phyloP scores from a whole-genome alignment of 2,329 filamentous ascomycete genomes.

The Colletotrichum magnum region DNA sequence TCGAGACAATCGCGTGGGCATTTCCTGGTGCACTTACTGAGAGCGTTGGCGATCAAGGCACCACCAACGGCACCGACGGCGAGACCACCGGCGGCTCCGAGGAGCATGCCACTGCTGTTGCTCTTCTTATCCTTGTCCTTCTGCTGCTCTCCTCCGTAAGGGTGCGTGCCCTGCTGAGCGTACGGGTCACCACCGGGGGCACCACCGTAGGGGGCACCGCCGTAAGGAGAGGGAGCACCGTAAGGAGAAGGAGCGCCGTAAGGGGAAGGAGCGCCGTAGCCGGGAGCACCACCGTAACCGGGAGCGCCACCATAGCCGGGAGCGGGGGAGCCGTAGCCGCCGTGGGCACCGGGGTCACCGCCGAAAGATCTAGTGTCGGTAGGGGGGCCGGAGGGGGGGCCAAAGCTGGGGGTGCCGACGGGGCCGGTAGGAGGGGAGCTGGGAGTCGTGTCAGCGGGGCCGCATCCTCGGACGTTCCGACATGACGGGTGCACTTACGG shows the following conservation, averaged over 20 bases:
- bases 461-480: slow-evolving; percentile 40
- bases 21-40: slow-evolving; percentile 58
- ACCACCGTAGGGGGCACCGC: slow-evolving; percentile 33
- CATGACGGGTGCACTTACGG: slow-evolving; percentile 51
- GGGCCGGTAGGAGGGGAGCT: slow-evolving; percentile 38
- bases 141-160: slow-evolving; percentile 32
- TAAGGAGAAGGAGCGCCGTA: slow-evolving; percentile 26
- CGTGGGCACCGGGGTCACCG: slow-evolving; percentile 39
- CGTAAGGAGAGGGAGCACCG: slow-evolving; percentile 32
- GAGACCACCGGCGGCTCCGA: slow-evolving; percentile 72
- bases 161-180: slow-evolving; percentile 39
- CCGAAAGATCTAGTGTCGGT: slow-evolving; percentile 38
- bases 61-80: slow-evolving; percentile 71
- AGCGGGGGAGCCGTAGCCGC: slow-evolving; percentile 39
- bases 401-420: slow-evolving; percentile 31
- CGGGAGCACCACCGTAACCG: slow-evolving; percentile 27
- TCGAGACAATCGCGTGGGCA: background rate
- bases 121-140: slow-evolving; percentile 56
- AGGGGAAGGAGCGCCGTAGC: slow-evolving; percentile 20
- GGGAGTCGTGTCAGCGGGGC: slow-evolving; percentile 33
- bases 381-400: slow-evolving; percentile 27
- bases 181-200: slow-evolving; percentile 40
- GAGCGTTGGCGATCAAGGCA: slow-evolving; percentile 69
- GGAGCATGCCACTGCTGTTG: slow-evolving; percentile 67
- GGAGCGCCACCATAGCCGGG: slow-evolving; percentile 32